Conservation (phyloP, 345 rosid genomes). For the Hibiscus trionum region DNA sequence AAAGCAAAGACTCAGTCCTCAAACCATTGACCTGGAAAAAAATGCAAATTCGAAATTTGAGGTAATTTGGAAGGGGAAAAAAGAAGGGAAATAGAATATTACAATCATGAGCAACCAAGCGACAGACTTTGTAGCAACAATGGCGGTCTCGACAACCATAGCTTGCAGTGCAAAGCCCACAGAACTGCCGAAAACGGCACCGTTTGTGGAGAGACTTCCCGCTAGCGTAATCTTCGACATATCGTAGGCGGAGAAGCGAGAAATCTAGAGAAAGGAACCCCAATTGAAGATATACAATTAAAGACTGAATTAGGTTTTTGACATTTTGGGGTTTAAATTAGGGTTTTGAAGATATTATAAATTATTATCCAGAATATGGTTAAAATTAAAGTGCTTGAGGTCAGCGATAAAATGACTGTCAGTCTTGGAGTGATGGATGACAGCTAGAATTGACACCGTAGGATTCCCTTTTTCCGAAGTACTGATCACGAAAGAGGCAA, state of each 20-base stretch:
- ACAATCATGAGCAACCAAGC: constrained; percentile 35
- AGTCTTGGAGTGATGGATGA: not conserved
- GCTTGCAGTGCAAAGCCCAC: constrained; percentile 25
- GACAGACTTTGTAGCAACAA: constrained; percentile 26
- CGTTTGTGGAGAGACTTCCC: constrained; percentile 18
- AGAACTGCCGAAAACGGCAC: constrained; percentile 15
- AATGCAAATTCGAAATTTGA: not conserved
- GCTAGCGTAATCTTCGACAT: constrained; percentile 6
- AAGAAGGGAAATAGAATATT: not conserved
- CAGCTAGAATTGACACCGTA: not conserved
- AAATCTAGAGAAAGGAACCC: not conserved
- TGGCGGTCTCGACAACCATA: constrained; percentile 27
- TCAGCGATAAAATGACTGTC: not conserved
- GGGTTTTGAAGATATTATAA: constrained; percentile 19
- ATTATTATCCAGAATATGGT: not conserved
- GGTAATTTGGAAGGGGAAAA: not conserved
- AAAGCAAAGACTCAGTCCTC: not conserved
- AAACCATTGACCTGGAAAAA: not conserved
- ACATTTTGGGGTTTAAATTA: constrained; percentile 19
- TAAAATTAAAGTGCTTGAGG: not conserved
- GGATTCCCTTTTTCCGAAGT: not conserved
- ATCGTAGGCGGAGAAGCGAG: not conserved
- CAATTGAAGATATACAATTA: not conserved
- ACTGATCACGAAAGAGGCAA: no score
- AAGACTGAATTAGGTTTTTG: constrained; percentile 21